A percentile compares a stretch with the other conserved stretches of the same genome.
Evolutionary conservation across 805 yeast genomes (phyloP).

Genomic region (Wickerhamiella kurtzmanii): DNA sequence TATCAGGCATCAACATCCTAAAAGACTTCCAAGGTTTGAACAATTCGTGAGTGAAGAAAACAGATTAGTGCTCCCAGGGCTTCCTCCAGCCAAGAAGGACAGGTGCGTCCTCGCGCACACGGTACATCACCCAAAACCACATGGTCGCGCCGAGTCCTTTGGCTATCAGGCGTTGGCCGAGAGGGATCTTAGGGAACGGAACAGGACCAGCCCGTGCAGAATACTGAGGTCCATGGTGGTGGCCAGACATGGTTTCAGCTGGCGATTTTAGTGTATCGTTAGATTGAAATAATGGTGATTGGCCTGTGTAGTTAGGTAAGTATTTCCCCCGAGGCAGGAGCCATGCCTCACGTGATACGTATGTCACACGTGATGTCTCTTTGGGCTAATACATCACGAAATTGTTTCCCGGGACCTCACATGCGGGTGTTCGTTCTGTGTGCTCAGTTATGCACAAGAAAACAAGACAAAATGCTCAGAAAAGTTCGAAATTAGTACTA

Average conservation of each 20-base stretch:
- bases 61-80: conserved; percentile 31
- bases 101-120: conserved; percentile 47
- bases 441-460: no score
- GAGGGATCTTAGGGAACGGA: conserved; percentile 52
- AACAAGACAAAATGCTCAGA: no score
- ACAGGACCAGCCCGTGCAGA: conserved; percentile 39
- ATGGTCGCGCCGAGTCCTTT: conserved; percentile 67
- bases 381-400: no score
- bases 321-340: background rate
- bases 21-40: no score
- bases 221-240: conserved; percentile 27
- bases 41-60: no score
- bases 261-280: background rate
- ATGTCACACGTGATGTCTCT: no score
- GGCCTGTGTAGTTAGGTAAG: background rate
- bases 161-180: conserved; percentile 44
- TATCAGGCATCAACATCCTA: background rate
- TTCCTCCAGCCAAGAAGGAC: conserved; percentile 29
- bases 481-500: no score
- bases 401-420: no score
- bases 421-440: no score
- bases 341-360: no score
- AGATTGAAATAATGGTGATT: background rate
- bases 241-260: conserved; percentile 18
- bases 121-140: conserved; percentile 81